These are phyloP conservation scores for Spergularia bocconei DNA, from an alignment of 148 eudicot genomes.

Conservation along the genomic window DNA sequence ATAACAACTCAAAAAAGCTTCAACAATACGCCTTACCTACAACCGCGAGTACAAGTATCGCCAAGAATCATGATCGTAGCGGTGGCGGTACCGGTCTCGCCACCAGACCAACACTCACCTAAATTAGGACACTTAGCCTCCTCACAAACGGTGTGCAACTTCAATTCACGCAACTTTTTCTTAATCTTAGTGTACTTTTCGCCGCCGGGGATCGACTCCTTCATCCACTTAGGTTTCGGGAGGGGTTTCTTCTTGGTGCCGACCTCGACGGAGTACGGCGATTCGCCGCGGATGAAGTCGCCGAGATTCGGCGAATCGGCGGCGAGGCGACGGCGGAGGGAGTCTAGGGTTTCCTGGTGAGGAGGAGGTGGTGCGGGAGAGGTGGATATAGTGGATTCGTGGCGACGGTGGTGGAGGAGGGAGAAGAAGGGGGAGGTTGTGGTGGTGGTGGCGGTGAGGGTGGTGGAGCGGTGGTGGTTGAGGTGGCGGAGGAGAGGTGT, in stretches of 20 bases:
- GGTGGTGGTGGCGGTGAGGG: conserved; percentile 29
- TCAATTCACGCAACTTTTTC: conserved; percentile 77
- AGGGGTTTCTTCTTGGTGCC: conserved; percentile 86
- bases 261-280: conserved; percentile 75
- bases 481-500: conserved; percentile 42
- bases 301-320: conserved; percentile 55
- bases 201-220: conserved; percentile 80
- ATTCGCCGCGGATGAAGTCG: conserved; percentile 45
- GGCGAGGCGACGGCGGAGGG: conserved; percentile 79
- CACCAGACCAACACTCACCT: conserved; percentile 99
- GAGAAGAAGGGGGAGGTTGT: conserved; percentile 20
- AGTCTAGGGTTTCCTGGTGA: conserved; percentile 53
- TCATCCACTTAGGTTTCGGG: conserved; percentile 98
- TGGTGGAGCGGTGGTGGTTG: conserved; percentile 10
- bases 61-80: conserved; percentile 97
- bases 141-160: conserved; percentile 90
- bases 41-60: conserved; percentile 96
- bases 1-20: no score
- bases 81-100: conserved; percentile 92
- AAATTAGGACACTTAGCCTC: conserved; percentile 94
- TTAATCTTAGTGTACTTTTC: conserved; percentile 85
- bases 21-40: conserved; percentile 43
- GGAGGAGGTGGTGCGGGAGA: conserved; percentile 28
- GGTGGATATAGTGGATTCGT: conserved; percentile 28
- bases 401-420: conserved; percentile 25